Conservation (phyloP, 441 rosid species). For the Gossypium lobatum region DNA sequence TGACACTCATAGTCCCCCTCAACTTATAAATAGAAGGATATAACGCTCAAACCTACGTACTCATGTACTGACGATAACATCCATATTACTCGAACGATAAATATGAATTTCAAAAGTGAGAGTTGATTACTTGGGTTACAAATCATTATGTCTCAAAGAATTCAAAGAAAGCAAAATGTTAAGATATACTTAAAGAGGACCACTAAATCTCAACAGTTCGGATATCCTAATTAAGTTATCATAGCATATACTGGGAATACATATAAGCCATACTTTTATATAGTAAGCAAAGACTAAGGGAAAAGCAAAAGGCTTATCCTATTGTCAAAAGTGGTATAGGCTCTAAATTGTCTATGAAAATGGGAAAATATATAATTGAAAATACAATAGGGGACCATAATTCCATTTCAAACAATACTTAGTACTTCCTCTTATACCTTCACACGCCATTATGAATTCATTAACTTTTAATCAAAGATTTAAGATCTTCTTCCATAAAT, state of each 20-base stretch:
- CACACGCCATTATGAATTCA: background rate
- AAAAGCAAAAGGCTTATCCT: slow-evolving; percentile 32
- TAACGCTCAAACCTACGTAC: too few species aligned
- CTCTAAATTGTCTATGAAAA: slow-evolving; percentile 18
- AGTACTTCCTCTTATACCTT: background rate
- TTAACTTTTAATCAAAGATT: slow-evolving; percentile 8
- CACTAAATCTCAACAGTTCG: slow-evolving; percentile 54
- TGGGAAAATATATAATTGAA: background rate
- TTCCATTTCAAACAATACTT: background rate
- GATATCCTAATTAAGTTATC: slow-evolving; percentile 42
- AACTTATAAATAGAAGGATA: too few species aligned
- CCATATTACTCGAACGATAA: too few species aligned
- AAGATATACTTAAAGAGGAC: slow-evolving; percentile 25
- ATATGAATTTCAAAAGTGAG: too few species aligned
- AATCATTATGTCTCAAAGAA: background rate
- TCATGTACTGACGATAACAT: too few species aligned
- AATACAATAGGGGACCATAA: slow-evolving; percentile 10
- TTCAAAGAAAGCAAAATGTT: background rate
- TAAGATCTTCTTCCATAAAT: slow-evolving; percentile 16
- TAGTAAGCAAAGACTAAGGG: slow-evolving; percentile 14
- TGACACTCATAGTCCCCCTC: too few species aligned
- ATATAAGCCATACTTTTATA: slow-evolving; percentile 6
- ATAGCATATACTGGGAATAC: slow-evolving; percentile 8
- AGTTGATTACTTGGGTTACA: background rate
- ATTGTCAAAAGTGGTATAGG: slow-evolving; percentile 25